These are phyloP conservation scores for Globomyces sp. DNA, from an alignment of 371 early-diverging fungal genomes.

Conservation along the genomic window DNA sequence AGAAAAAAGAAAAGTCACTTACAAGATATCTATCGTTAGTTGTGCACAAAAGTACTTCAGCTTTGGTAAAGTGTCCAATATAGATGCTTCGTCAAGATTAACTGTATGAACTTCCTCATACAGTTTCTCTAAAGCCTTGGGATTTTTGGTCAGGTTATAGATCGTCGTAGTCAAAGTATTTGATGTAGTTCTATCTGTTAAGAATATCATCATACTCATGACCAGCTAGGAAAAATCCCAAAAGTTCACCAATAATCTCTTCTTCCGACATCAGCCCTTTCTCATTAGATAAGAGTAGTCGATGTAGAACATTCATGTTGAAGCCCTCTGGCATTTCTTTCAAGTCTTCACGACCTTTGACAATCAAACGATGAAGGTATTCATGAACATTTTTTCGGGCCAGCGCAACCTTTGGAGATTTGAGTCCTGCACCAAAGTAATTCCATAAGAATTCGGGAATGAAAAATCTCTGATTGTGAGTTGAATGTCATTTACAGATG, in stretches of 20 bases:
- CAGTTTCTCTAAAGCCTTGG: conserved; percentile 15
- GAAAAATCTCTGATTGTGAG: neutral
- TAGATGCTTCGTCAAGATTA: neutral
- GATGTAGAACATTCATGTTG: conserved; percentile 10
- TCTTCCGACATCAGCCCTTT: neutral
- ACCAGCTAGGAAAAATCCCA: conserved; percentile 16
- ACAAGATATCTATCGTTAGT: no score
- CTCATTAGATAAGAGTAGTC: conserved; percentile 5
- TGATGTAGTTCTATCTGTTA: conserved; percentile 23
- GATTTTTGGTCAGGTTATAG: conserved; percentile 12
- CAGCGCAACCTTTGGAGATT: conserved; percentile 7
- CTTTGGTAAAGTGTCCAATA: neutral
- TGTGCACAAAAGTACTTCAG: conserved; percentile 8
- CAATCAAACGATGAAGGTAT: neutral
- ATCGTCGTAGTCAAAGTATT: conserved; percentile 19
- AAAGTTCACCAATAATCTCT: conserved; percentile 11
- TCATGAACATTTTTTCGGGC: neutral
- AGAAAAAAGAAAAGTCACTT: no score
- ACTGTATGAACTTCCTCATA: conserved; percentile 15
- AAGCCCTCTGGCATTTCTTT: neutral
- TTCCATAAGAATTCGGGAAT: conserved; percentile 2
- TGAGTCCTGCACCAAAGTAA: neutral
- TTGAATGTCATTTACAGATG: neutral
- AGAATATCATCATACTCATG: neutral
- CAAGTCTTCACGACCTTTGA: neutral